Conservation (phyloP, 2,329 filamentous ascomycete species). For the Coniochaeta sp. region DNA sequence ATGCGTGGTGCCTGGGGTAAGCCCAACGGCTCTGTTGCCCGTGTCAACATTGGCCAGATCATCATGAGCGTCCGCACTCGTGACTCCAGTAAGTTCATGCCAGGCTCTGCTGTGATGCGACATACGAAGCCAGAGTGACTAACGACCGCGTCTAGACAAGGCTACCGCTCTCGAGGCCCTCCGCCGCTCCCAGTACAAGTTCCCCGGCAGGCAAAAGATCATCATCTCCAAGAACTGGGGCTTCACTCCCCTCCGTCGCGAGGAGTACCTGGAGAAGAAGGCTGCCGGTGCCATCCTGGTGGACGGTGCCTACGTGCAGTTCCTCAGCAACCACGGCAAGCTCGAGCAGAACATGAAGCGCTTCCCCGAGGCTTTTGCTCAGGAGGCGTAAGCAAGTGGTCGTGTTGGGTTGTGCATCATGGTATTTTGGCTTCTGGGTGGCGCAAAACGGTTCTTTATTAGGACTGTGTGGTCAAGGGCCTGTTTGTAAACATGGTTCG, state of each 20-base stretch:
- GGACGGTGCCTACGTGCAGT: slow-evolving; percentile 99
- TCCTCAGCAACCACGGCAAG: slow-evolving; percentile 88
- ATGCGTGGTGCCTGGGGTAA: slow-evolving; percentile 99
- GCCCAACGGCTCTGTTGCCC: slow-evolving; percentile 96
- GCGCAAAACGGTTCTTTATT: slow-evolving; percentile 21
- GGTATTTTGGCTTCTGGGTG: slow-evolving; percentile 18
- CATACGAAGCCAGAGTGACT: not conserved
- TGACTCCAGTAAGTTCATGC: slow-evolving; percentile 66
- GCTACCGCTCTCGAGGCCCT: slow-evolving; percentile 94
- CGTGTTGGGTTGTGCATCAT: not conserved
- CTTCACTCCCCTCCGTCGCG: slow-evolving; percentile 95
- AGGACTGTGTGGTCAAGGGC: slow-evolving; percentile 16
- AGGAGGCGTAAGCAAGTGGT: slow-evolving; percentile 36
- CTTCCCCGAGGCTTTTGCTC: slow-evolving; percentile 86
- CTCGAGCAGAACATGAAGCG: slow-evolving; percentile 82
- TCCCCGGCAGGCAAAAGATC: slow-evolving; percentile 99
- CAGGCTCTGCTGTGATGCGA: not conserved
- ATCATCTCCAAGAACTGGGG: slow-evolving; percentile 99
- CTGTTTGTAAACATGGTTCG: slow-evolving; percentile 17
- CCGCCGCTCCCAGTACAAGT: slow-evolving; percentile 99
- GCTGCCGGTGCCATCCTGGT: slow-evolving; percentile 88
- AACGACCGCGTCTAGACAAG: not conserved
- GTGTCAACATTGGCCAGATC: slow-evolving; percentile 99
- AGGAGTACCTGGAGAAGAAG: slow-evolving; percentile 96
- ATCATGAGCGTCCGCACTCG: slow-evolving; percentile 94